Evolutionary conservation across 1,284 basidiomycete genomes (phyloP).

Genomic region (Mrakiaceae sp.): DNA sequence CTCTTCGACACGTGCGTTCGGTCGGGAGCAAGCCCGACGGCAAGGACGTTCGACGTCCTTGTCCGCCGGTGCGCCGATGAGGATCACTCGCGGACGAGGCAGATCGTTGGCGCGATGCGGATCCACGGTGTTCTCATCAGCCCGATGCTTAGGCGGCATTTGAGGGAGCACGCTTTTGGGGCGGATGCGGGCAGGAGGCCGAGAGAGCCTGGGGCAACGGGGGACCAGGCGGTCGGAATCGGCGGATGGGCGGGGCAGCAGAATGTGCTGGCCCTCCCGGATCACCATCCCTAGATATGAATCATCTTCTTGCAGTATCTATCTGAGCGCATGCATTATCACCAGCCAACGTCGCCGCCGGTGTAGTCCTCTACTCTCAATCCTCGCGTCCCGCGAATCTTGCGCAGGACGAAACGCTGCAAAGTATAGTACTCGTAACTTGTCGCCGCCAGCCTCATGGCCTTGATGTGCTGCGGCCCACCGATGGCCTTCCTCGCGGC

Average conservation of each 20-base stretch:
- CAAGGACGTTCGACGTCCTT: constrained; percentile 5
- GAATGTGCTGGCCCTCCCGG: too few species aligned
- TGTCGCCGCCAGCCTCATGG: constrained; percentile 63
- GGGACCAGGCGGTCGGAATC: too few species aligned
- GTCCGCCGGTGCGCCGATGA: background rate
- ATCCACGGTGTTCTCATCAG: too few species aligned
- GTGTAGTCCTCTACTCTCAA: constrained; percentile 50
- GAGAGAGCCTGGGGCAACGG: too few species aligned
- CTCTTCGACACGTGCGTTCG: background rate
- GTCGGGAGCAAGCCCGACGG: background rate
- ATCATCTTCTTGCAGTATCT: too few species aligned
- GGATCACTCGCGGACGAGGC: background rate
- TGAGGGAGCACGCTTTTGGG: too few species aligned
- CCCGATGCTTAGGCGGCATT: too few species aligned
- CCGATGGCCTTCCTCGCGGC: constrained; percentile 69
- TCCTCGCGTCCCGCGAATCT: constrained; percentile 46
- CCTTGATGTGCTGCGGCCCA: constrained; percentile 64
- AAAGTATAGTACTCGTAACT: constrained; percentile 71
- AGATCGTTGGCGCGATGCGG: background rate
- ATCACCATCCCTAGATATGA: too few species aligned
- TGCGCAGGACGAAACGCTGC: constrained; percentile 60
- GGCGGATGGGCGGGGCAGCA: too few species aligned
- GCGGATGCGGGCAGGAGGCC: too few species aligned
- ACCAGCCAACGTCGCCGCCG: constrained; percentile 40
- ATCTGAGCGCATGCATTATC: too few species aligned